Conservation (phyloP, 1,139 yeast species). For the Kodamaea fungicola region DNA sequence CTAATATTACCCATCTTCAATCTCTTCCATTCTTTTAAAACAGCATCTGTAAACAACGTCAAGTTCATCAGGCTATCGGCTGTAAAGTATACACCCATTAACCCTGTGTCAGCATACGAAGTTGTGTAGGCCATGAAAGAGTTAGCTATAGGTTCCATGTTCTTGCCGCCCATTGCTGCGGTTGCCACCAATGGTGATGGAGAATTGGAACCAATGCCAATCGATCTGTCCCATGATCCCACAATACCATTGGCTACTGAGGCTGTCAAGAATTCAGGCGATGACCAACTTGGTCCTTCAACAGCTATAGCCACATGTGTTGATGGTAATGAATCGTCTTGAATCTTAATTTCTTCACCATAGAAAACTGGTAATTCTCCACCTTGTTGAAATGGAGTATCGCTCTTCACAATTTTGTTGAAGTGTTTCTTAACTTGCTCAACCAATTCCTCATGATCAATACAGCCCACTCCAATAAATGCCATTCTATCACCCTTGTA, state of each 20-base stretch:
- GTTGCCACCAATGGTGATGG: slow-evolving; percentile 78
- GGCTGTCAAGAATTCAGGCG: slow-evolving; percentile 93
- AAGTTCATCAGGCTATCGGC: slow-evolving; percentile 72
- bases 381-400: slow-evolving; percentile 64
- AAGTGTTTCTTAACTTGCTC: slow-evolving; percentile 71
- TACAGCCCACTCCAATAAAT: slow-evolving; percentile 91
- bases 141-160: slow-evolving; percentile 67
- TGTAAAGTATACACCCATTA: slow-evolving; percentile 94
- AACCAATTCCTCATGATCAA: slow-evolving; percentile 82
- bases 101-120: slow-evolving; percentile 93
- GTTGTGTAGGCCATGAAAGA: slow-evolving; percentile 96
- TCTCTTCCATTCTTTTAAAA: slow-evolving; percentile 85
- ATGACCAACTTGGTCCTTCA: slow-evolving; percentile 98
- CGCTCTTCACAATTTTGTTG: slow-evolving; percentile 69
- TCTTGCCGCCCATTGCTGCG: slow-evolving; percentile 61
- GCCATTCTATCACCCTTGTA: slow-evolving; percentile 98
- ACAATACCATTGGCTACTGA: slow-evolving; percentile 94
- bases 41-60: slow-evolving; percentile 65
- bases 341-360: slow-evolving; percentile 83
- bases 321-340: slow-evolving; percentile 79
- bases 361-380: slow-evolving; percentile 77
- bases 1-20: slow-evolving; percentile 72
- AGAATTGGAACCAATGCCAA: slow-evolving; percentile 70
- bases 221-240: slow-evolving; percentile 96
- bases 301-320: slow-evolving; percentile 92